Base-by-base conservation (phyloP, 768 basidiomycete species). In the Suillus lakei region DNA sequence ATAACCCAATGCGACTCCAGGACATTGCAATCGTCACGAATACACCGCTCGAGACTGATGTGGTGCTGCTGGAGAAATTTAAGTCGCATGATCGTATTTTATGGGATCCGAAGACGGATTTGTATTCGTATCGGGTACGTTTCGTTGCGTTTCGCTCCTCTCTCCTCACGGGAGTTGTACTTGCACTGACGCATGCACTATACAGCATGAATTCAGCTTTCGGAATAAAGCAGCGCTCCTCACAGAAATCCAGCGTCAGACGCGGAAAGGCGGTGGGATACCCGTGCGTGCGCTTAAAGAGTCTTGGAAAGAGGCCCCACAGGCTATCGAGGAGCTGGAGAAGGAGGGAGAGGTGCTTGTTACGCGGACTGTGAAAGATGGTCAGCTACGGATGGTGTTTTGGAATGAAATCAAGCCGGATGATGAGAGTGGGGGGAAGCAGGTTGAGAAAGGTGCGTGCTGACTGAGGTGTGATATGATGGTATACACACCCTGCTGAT, bases 381-480 rank as follows among this genome's bases (percentile, higher is more conserved):
- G 91, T 0, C 90, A 92, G 69, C 79, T 92, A 73, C 85, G 89
- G 60, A 91, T 92, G 87, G 93, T 94, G 1, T 95, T 94, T 70
- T 95, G 91, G 90, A 96, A 96, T 68, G 93, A 96, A 76, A 85
- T 95, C 66, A 91, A 92, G 71, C 88, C 90, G 1, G 87, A 82
- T 32, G 90, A 91, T 67, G 89, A 92, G 51, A 83, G 79, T 58
- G 92, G 90, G 4, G 91, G 90, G 3, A 83, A 84, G 67, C 76
- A 78, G n/a, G 87, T 95, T 4, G 93, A 96, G 78, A 87, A 94
- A 83, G 95, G 95, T 90, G 63, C n/a, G n/a, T n/a, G n/a, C n/a
- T n/a, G n/a, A n/a, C n/a, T n/a, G n/a, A n/a, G 61, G 84, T 73
- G 30, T 15, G 4, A 7, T 26, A 28, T 32, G 56, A 21, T 48